Base-by-base conservation (phyloP, 2,329 filamentous ascomycete species). In the Fusarium haematococcum region DNA sequence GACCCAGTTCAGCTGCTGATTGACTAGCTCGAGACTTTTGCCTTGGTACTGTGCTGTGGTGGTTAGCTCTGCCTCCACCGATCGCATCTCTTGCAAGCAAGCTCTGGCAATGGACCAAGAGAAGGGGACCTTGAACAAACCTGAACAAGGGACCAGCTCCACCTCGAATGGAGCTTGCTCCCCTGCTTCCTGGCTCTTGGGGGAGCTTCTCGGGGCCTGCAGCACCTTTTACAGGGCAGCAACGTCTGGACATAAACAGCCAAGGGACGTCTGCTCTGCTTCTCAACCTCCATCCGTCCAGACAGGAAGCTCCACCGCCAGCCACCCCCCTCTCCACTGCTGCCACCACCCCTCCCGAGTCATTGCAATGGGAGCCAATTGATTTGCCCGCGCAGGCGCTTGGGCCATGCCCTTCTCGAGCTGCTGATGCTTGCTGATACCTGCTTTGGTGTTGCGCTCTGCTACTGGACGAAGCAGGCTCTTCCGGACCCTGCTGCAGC, bases 281-380 rank as follows among this genome's bases (percentile, higher is more conserved):
- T 50, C 20, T 76, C 72, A 64, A 74, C 63, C 70, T 74, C 68
- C 71, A 73, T 76, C 70, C 68, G 69, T 73, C 69, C 65, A 73
- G 66, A 60, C 63, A 58, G 37, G 45, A 30, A 69, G 57, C 71
- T 73, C 70, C 72, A 77, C 74, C 67, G 48, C 58, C 62, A 65
- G 66, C 68, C 65, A 78, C 75, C 66, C 67, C 68, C 59, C 73
- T 71, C 75, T 68, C 75, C 70, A 70, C 66, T 65, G 56, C 68
- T 72, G 65, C 57, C 68, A 71, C 67, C 67, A 75, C 74, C 77
- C 75, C 70, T 76, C 75, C 68, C 77, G 77, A 79, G 77, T 79
- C 77, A 79, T 79, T 79, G 77, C 77, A 78, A 76, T 78, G 73
- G 75, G 74, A 77, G 69, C 77, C 74, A 79, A 77, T 79, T 79